Base-by-base conservation (phyloP, 768 basidiomycete genomes). In the Rhodotorula graminis region DNA sequence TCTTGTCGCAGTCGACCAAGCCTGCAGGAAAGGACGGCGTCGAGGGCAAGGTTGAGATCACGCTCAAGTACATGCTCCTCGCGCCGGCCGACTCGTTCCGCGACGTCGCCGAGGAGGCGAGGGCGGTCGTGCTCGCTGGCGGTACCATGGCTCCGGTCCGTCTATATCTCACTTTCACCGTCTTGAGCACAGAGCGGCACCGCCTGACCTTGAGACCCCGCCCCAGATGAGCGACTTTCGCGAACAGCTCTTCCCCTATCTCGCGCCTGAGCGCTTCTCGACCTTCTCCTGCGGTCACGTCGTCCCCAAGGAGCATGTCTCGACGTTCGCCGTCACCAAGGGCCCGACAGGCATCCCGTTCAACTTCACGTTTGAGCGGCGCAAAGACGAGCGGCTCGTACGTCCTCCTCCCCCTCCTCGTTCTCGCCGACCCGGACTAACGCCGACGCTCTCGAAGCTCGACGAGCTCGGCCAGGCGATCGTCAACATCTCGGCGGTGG, bases 61-160 rank as follows among this genome's bases (percentile, higher is more conserved):
- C 89, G 70, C 82, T 97, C 64, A 92, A 90, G 78, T 99, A 96
- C 77, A 90, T 96, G 73, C 87, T 93, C 29, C 85, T 99, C 33
- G 97, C 98, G 78, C 94, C 96, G 3, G 87, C 91, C 1, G 89
- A 91, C 12, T 85, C 88, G 69, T 98, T 98, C 78, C 83, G 85
- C 66, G 90, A 92, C n/a, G 86, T 97, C 12, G 87, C 92, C 1
- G 88, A 92, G 29, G 84, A 85, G 37, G 92, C 93, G 2, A 83
- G 92, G 50, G 86, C 90, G 6, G 88, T 98, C n/a, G 82, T 98
- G 42, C 83, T 99, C 52, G 95, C 96, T 15, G 95, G 95, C 16
- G 95, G 95, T 10, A 99, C 95, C 0, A 97, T 99, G 96, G 92
- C 93, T 14, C 95, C 95, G n/a, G 92, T 96, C 65, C 64, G 84